phyloP scores from a whole-genome alignment of 2,329 filamentous ascomycete species.

The Aspergillus fructus region DNA sequence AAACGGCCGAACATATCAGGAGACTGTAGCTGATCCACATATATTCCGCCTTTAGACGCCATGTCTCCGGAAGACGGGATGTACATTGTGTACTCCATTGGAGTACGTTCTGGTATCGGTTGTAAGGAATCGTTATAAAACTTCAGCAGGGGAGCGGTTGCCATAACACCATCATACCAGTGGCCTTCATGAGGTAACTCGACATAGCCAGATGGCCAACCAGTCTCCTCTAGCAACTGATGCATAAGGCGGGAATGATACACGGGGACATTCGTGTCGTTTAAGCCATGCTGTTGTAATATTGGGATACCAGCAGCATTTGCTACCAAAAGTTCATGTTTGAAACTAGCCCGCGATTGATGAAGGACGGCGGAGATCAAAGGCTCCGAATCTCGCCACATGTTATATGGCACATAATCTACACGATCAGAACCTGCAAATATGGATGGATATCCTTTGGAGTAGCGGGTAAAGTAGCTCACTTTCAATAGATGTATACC shows the following conservation, averaged over 20 bases:
- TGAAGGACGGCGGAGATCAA: slow-evolving; percentile 48
- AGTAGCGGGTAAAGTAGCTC: neutral
- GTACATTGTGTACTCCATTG: slow-evolving; percentile 47
- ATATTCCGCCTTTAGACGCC: slow-evolving; percentile 52
- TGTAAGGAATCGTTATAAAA: slow-evolving; percentile 46
- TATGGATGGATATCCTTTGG: too few relatives aligned
- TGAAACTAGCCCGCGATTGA: slow-evolving; percentile 51
- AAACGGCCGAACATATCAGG: slow-evolving; percentile 54
- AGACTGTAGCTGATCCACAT: slow-evolving; percentile 49
- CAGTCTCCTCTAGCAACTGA: slow-evolving; percentile 47
- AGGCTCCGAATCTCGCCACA: slow-evolving; percentile 58
- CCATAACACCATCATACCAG: slow-evolving; percentile 58
- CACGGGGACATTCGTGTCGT: slow-evolving; percentile 59
- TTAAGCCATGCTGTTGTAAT: slow-evolving; percentile 56
- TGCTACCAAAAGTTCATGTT: slow-evolving; percentile 54
- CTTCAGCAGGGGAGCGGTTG: slow-evolving; percentile 46
- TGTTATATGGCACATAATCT: slow-evolving; percentile 58
- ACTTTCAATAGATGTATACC: slow-evolving; percentile 58
- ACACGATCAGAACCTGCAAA: slow-evolving; percentile 5
- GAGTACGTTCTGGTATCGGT: slow-evolving; percentile 13
- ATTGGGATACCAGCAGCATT: slow-evolving; percentile 55
- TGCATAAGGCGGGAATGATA: slow-evolving; percentile 58
- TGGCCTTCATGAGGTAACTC: slow-evolving; percentile 53
- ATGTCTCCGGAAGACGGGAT: slow-evolving; percentile 55
- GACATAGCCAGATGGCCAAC: slow-evolving; percentile 46